phyloP scores from a whole-genome alignment of 352 stramenopile species.

The Globisporangium takayamanum region DNA sequence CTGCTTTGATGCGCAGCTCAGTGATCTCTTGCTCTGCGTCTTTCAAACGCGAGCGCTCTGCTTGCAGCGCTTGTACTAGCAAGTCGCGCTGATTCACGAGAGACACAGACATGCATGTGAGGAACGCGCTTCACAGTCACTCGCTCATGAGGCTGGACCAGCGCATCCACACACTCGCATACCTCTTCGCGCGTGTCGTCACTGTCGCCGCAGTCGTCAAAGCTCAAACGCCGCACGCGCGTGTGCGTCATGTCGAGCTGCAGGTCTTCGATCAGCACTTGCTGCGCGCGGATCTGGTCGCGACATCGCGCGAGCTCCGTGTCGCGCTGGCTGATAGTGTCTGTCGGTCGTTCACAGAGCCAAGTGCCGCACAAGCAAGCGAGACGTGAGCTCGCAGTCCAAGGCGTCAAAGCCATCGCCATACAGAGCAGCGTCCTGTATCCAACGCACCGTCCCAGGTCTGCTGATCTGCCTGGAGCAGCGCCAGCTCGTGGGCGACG shows the following conservation, averaged over 20 bases:
- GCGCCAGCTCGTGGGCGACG: too few species aligned
- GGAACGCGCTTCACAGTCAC: too few species aligned
- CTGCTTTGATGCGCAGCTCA: slow-evolving; percentile 6
- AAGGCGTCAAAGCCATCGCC: too few species aligned
- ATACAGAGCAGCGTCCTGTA: too few species aligned
- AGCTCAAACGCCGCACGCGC: not conserved
- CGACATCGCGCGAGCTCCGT: slow-evolving; percentile 31
- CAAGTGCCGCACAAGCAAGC: not conserved
- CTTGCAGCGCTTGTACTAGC: slow-evolving; percentile 13
- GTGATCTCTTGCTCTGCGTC: slow-evolving; percentile 9
- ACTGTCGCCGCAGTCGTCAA: slow-evolving; percentile 8
- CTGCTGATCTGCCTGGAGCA: too few species aligned
- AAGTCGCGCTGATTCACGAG: slow-evolving; percentile 10
- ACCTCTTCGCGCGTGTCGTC: slow-evolving; percentile 37
- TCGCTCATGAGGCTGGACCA: not conserved
- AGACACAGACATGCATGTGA: not conserved
- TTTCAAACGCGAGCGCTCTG: slow-evolving; percentile 9
- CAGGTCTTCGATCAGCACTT: slow-evolving; percentile 52
- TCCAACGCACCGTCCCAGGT: too few species aligned
- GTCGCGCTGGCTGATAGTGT: slow-evolving; percentile 31
- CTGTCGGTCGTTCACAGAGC: slow-evolving; percentile 9
- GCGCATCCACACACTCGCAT: not conserved
- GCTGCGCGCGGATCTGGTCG: slow-evolving; percentile 56
- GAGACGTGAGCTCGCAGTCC: too few species aligned
- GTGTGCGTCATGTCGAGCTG: slow-evolving; percentile 29